Percentiles rank a stretch among this genome's conserved stretches.
phyloP scores from a whole-genome alignment of 2,329 filamentous ascomycete species.

The Didymellaceae sp. region DNA sequence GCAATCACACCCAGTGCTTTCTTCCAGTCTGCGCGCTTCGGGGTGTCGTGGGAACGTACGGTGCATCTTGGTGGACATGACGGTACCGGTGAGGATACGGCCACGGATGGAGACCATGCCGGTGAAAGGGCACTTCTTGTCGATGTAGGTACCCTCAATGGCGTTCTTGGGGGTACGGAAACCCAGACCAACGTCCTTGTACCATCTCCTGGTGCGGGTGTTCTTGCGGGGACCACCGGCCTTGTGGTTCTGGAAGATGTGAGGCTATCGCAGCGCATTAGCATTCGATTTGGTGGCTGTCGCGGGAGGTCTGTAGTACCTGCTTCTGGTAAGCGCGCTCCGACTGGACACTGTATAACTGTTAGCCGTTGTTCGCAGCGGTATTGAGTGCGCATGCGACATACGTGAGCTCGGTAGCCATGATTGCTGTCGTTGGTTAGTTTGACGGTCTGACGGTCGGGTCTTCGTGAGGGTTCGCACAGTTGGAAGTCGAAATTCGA shows the following conservation, averaged over 20 bases:
- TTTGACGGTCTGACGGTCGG: conserved; percentile 47
- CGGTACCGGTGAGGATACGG: conserved; percentile 99
- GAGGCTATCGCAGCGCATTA: conserved; percentile 71
- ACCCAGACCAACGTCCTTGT: conserved; percentile 99
- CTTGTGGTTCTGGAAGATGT: conserved; percentile 99
- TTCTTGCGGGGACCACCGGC: conserved; percentile 67
- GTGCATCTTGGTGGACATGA: conserved; percentile 99
- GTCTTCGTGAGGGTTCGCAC: conserved; percentile 27
- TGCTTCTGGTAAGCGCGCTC: conserved; percentile 99
- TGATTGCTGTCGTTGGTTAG: conserved; percentile 48
- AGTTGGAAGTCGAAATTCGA: conserved; percentile 23
- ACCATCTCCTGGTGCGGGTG: conserved; percentile 76
- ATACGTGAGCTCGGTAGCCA: conserved; percentile 55
- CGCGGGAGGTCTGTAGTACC: conserved; percentile 37
- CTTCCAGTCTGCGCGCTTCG: conserved; percentile 64
- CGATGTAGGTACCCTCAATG: conserved; percentile 99
- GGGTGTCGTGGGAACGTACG: conserved; percentile 57
- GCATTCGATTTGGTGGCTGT: conserved; percentile 27
- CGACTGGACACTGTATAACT: conserved; percentile 89
- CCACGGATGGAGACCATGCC: conserved; percentile 99
- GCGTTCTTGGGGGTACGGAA: conserved; percentile 98
- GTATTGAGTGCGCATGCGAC: conserved; percentile 22
- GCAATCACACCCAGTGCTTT: conserved; percentile 99
- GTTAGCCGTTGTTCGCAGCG: conserved; percentile 31
- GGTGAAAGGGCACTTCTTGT: conserved; percentile 99